Evolutionary conservation across 225 moss, liverwort and hornwort genomes (phyloP), one percentile per base, ranked within the genome.

Genomic region (Physcomitrellopsis africana): DNA sequence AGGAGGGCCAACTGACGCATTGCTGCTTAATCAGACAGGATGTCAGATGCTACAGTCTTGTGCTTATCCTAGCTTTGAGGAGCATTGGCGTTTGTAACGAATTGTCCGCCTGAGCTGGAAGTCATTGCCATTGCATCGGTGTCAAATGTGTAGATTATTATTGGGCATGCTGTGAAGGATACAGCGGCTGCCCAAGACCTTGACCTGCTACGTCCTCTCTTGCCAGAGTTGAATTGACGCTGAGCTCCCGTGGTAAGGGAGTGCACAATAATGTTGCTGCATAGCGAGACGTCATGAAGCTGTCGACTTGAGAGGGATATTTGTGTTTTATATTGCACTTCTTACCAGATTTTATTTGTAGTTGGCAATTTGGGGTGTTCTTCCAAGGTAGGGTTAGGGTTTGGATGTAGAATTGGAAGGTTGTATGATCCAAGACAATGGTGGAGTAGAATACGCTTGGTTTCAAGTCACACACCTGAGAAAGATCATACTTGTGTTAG

Each of bases 61-160:
- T 37, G 32, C 32, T 37, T 37, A 37, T 37, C 32, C 32, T 37
- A 37, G 32, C 32, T 37, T 37, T 7, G 32, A 37, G 32, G 32
- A 37, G 32, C 32, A 37, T 37, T 7, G 32, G 32, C 32, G 32
- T 7, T 37, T 37, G 32, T 37, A 37, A 37, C 5, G 32, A 37
- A 37, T 37, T 7, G 32, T 7, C 4, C 32, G 32, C 32, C 7
- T 37, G 32, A 37, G 32, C 32, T 37, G 32, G 32, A 37, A 37
- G 32, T 37, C 32, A 37, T 37, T 37, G 32, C n/a, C 52, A 16
- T 52, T 52, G 52, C 52, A 52, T 52, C 17, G 52, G 16, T 52
- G 82, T 79, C 78, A 77, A 82, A 86, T 72, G 64, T 86, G 66
- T 80, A 91, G 80, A 2, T 52, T 52, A 52, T n/a, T n/a, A 16